A percentile compares a stretch with the other conserved stretches of the same genome.
Evolutionary conservation across 2,329 filamentous ascomycete genomes (phyloP).

Genomic region (Thielaviopsis ethacetica): DNA sequence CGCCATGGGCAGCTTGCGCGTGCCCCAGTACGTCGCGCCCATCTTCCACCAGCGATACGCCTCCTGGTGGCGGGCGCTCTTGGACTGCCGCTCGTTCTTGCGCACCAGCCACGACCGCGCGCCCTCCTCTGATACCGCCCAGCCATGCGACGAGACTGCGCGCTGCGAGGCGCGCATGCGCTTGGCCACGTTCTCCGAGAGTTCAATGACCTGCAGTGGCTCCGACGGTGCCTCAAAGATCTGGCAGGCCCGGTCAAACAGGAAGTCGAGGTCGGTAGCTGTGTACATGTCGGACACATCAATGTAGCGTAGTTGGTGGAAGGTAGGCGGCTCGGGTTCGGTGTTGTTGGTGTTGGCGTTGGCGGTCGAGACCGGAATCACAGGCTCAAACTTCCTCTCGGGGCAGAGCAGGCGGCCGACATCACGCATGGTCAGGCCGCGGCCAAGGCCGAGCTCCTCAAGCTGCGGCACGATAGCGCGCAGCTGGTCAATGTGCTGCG

Average conservation of each 20-base stretch:
- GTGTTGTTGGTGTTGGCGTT: slow-evolving; percentile 29
- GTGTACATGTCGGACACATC: slow-evolving; percentile 47
- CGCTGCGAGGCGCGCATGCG: slow-evolving; percentile 46
- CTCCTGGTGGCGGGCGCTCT: slow-evolving; percentile 19
- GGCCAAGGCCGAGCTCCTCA: slow-evolving; percentile 60
- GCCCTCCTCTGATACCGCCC: slow-evolving; percentile 55
- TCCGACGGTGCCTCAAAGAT: slow-evolving; percentile 43
- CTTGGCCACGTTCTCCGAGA: slow-evolving; percentile 51
- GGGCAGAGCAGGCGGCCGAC: slow-evolving; percentile 48
- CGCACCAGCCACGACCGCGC: slow-evolving; percentile 52
- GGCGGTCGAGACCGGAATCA: slow-evolving; percentile 48
- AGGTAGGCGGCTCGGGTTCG: slow-evolving; percentile 17
- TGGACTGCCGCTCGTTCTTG: slow-evolving; percentile 22
- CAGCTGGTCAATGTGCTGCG: slow-evolving; percentile 47
- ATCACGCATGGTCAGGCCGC: slow-evolving; percentile 47
- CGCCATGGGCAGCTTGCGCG: slow-evolving; percentile 82
- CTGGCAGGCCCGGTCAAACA: slow-evolving; percentile 32
- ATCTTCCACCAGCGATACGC: slow-evolving; percentile 61
- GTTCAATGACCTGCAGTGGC: slow-evolving; percentile 62
- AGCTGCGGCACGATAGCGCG: slow-evolving; percentile 1
- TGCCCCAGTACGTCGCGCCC: slow-evolving; percentile 72
- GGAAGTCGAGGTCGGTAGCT: slow-evolving; percentile 30
- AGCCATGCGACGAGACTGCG: slow-evolving; percentile 46
- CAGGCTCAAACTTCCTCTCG: slow-evolving; percentile 46
- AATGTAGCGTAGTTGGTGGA: slow-evolving; percentile 53